These are phyloP conservation scores for Elaeis oleifera DNA, from an alignment of 202 grass and related monocot species.

Conservation along the genomic window DNA sequence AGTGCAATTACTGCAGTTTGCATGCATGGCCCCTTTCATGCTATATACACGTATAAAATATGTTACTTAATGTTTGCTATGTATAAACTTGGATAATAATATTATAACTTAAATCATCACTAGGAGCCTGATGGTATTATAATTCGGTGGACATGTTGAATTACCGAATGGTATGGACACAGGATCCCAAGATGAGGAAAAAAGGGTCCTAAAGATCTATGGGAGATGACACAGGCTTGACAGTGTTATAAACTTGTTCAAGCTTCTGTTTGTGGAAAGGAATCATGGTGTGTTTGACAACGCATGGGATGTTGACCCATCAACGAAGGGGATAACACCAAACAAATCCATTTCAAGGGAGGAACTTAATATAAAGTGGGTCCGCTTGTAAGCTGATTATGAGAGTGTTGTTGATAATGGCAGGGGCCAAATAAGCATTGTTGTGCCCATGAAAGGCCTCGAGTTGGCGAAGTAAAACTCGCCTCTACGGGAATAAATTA, in stretches of 20 bases:
- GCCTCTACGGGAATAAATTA: background rate
- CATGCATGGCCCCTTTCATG: too few relatives aligned
- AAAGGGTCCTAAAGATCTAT: background rate
- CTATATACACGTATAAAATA: too few relatives aligned
- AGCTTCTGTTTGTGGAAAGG: slow-evolving; percentile 13
- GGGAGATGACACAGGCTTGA: too few relatives aligned
- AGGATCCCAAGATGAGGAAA: background rate
- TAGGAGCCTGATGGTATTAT: too few relatives aligned
- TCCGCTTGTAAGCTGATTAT: background rate
- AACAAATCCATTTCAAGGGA: slow-evolving; percentile 29
- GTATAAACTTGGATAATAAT: too few relatives aligned
- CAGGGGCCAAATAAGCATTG: background rate
- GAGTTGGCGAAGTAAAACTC: slow-evolving; percentile 1
- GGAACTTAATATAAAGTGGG: slow-evolving; percentile 32
- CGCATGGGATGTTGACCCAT: slow-evolving; percentile 31
- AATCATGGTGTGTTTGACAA: slow-evolving; percentile 19
- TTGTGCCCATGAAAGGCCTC: background rate
- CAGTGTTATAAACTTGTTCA: background rate
- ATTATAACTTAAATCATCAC: too few relatives aligned
- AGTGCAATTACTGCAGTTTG: too few relatives aligned
- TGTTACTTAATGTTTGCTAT: too few relatives aligned
- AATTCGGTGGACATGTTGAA: too few relatives aligned
- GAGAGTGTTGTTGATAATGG: slow-evolving; percentile 2
- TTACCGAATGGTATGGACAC: background rate
- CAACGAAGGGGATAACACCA: slow-evolving; percentile 24